Conservation (phyloP, 371 early-diverging fungal genomes). For the Mucor circinelloides region DNA sequence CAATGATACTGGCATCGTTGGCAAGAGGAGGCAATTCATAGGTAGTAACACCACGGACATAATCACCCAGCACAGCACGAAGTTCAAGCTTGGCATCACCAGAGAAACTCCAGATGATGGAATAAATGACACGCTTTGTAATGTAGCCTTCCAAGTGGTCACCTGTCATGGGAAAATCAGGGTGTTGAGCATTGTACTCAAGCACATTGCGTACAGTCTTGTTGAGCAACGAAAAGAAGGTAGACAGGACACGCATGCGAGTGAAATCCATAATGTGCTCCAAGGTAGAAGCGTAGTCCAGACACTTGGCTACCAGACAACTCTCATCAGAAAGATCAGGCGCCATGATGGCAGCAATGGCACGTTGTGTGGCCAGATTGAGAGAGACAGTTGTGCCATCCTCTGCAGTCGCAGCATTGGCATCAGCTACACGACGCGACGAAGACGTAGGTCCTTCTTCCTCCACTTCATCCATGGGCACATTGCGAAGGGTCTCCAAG, state of each 20-base stretch:
- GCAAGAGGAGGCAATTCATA: constrained; percentile 80
- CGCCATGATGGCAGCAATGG: constrained; percentile 74
- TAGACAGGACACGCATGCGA: constrained; percentile 78
- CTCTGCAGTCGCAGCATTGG: constrained; percentile 38
- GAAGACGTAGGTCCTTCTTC: constrained; percentile 55
- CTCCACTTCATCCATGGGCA: constrained; percentile 84
- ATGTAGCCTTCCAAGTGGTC: constrained; percentile 83
- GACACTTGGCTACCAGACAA: constrained; percentile 76
- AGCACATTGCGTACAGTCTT: constrained; percentile 83
- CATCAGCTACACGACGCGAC: constrained; percentile 12
- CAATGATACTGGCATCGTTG: constrained; percentile 73
- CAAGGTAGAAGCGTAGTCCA: constrained; percentile 71
- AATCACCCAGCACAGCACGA: constrained; percentile 81
- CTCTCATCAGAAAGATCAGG: constrained; percentile 71
- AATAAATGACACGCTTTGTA: constrained; percentile 78
- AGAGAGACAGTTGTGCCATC: constrained; percentile 61
- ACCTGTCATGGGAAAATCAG: constrained; percentile 88
- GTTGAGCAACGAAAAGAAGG: constrained; percentile 91
- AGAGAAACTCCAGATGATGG: constrained; percentile 94
- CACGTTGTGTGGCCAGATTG: constrained; percentile 70
- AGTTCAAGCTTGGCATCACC: constrained; percentile 87
- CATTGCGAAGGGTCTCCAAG: constrained; percentile 74
- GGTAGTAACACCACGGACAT: constrained; percentile 76
- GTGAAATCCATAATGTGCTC: constrained; percentile 99
- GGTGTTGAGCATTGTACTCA: constrained; percentile 88